Conservation (phyloP, 2,329 filamentous ascomycete species). For the Alternaria triticina region DNA sequence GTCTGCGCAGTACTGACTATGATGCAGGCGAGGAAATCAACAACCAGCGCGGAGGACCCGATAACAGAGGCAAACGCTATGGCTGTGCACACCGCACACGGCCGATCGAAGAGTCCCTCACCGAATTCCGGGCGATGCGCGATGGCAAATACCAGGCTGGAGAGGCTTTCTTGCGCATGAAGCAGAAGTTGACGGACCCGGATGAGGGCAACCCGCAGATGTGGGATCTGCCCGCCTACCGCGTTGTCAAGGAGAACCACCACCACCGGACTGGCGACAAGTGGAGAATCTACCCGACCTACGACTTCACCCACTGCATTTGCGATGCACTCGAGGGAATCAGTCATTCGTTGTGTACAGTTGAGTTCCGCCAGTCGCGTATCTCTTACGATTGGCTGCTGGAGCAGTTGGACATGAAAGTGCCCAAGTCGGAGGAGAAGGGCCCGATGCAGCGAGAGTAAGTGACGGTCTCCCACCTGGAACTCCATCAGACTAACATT, state of each 20-base stretch:
- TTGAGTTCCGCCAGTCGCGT: conserved; percentile 84
- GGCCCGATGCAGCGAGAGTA: conserved; percentile 87
- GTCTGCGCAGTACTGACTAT: conserved; percentile 24
- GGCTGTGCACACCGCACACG: conserved; percentile 82
- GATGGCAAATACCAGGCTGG: conserved; percentile 88
- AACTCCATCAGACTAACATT: conserved; percentile 11
- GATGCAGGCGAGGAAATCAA: conserved; percentile 76
- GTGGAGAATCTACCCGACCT: conserved; percentile 95
- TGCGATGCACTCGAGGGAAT: conserved; percentile 93
- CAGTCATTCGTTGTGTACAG: conserved; percentile 91
- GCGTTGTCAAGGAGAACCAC: conserved; percentile 74
- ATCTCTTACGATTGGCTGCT: conserved; percentile 93
- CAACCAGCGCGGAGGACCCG: conserved; percentile 80
- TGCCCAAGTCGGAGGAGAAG: conserved; percentile 62
- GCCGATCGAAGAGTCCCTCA: conserved; percentile 74
- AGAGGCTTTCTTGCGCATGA: conserved; percentile 89
- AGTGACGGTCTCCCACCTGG: conserved; percentile 10
- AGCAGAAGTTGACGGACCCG: conserved; percentile 71
- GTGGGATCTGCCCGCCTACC: conserved; percentile 95
- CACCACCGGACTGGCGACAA: conserved; percentile 81
- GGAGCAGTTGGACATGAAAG: conserved; percentile 79
- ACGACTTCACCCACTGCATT: conserved; percentile 89
- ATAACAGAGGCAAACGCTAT: conserved; percentile 71
- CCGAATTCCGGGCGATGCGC: conserved; percentile 87
- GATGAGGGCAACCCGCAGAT: conserved; percentile 87